phyloP scores from a whole-genome alignment of 345 rosid genomes.

The Salix suchowensis region DNA sequence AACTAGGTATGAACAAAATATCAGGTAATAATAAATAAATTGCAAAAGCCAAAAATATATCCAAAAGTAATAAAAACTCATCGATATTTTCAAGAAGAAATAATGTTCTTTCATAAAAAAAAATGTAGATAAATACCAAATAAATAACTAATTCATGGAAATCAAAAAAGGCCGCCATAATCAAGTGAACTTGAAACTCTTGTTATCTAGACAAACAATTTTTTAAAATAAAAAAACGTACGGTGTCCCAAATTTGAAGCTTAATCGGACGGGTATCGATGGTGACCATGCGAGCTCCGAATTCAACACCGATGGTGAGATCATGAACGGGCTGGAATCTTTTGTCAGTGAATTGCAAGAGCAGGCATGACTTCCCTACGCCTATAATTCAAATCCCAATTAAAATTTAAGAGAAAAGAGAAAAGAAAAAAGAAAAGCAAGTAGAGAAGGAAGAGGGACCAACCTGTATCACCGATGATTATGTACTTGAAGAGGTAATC shows the following conservation, averaged over 20 bases:
- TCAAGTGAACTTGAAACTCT: neutral
- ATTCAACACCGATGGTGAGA: conserved; percentile 68
- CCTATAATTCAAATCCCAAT: conserved; percentile 30
- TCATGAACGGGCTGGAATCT: conserved; percentile 76
- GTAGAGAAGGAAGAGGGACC: neutral
- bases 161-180: too few relatives aligned
- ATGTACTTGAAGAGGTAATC: conserved; percentile 72
- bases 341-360: conserved; percentile 71
- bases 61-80: too few relatives aligned
- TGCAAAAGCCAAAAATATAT: too few relatives aligned
- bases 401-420: neutral
- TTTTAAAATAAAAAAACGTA: neutral
- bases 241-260: conserved; percentile 79
- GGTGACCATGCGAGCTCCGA: conserved; percentile 75
- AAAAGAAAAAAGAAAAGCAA: neutral
- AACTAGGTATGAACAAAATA: too few relatives aligned
- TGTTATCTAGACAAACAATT: neutral
- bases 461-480: conserved; percentile 61
- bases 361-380: conserved; percentile 66
- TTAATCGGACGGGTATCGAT: conserved; percentile 54
- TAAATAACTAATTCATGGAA: too few relatives aligned
- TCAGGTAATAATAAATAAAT: too few relatives aligned
- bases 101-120: too few relatives aligned
- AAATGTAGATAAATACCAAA: too few relatives aligned
- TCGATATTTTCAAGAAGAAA: too few relatives aligned